Percentiles rank a stretch among this genome's conserved stretches.
These are phyloP conservation scores for Blastobotrys capitulatus DNA, from an alignment of 1,139 yeast genomes.

Conservation along the genomic window DNA sequence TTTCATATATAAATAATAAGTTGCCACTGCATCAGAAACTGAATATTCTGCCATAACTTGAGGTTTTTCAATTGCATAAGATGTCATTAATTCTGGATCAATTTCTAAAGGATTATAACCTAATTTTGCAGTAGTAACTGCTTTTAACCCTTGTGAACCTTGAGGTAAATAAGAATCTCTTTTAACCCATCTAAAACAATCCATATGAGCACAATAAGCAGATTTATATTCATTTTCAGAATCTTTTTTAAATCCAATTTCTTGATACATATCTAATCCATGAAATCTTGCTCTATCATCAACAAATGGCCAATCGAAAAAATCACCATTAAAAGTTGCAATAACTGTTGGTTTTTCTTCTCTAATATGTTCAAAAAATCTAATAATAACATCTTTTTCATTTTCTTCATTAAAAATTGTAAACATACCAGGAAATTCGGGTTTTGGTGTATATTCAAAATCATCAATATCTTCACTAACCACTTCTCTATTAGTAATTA, in stretches of 20 bases:
- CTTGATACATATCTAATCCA: constrained; percentile 84
- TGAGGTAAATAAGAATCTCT: constrained; percentile 97
- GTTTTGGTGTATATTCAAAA: constrained; percentile 95
- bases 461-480: constrained; percentile 93
- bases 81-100: constrained; percentile 98
- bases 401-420: constrained; percentile 86
- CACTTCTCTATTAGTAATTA: constrained; percentile 91
- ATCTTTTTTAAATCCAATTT: constrained; percentile 90
- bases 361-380: constrained; percentile 86
- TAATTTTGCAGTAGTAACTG: constrained; percentile 91
- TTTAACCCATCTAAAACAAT: constrained; percentile 98
- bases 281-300: constrained; percentile 80
- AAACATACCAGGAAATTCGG: constrained; percentile 89
- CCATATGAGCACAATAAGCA: constrained; percentile 93
- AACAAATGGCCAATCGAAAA: constrained; percentile 98
- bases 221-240: constrained; percentile 89
- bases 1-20: constrained; percentile 91
- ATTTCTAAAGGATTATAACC: constrained; percentile 96
- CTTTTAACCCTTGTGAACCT: constrained; percentile 97
- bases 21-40: constrained; percentile 98
- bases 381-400: constrained; percentile 65
- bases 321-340: constrained; percentile 97
- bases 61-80: constrained; percentile 92
- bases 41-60: constrained; percentile 92
- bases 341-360: constrained; percentile 91